Base-by-base conservation (phyloP, 305 asterid species). In the Fraxinus platypoda region DNA sequence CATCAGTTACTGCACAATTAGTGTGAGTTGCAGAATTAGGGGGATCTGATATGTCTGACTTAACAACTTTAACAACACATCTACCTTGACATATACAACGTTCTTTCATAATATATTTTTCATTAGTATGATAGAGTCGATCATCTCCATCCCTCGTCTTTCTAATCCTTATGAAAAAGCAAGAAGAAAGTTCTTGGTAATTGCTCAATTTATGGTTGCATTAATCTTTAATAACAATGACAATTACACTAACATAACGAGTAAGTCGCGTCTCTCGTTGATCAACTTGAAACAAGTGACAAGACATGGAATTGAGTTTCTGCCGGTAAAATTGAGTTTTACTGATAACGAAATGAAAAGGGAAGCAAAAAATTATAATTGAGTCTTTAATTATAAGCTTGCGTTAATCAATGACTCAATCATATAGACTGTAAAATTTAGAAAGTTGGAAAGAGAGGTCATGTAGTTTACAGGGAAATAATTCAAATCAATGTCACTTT, bases 351-450 rank as follows among this genome's bases (percentile, higher is more conserved):
- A 85, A 87, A 81, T 78, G 85, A 83, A 59, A 76, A 54, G 57
- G 66, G 34, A 74, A 62, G 75, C 38, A 31, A 28, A 28, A 31
- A 30, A 64, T 8, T 8, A 43, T 43, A 3, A 43, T 17, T 0
- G n/a, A 43, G n/a, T 12, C n/a, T 43, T 43, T 43, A 76, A 81
- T 76, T 75, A 79, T 73, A 19, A 79, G 78, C 33, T 33, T 76
- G 84, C 59, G 71, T 90, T 79, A 92, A 92, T 92, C 95, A 91
- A 90, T 92, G 52, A 86, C 91, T 92, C 98, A 92, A 94, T 94
- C 95, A 94, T 94, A 86, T 78, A 80, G 34, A 84, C 80, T 80
- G 92, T 87, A 89, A 85, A 46, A 64, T 76, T 74, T 79, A 64
- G 73, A 90, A 88, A 84, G 86, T 83, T 83, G 83, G 83, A 78